Percentiles rank a stretch among this genome's conserved stretches.
These are phyloP conservation scores for Craterostigma plantagineum DNA, from an alignment of 257 asterid species.

Conservation along the genomic window DNA sequence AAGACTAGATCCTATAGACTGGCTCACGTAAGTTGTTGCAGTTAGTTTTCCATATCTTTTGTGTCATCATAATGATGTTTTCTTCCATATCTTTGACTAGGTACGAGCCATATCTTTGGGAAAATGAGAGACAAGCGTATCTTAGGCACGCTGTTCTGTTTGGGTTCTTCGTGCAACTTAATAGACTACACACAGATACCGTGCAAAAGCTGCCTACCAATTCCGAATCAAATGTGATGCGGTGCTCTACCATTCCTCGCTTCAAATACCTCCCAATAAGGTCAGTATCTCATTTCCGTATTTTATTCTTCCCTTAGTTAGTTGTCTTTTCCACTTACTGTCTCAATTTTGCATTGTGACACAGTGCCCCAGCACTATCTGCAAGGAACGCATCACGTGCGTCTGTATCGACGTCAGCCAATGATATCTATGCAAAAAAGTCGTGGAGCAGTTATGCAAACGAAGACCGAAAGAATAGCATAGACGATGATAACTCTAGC, in stretches of 20 bases:
- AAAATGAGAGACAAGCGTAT: slow-evolving; percentile 82
- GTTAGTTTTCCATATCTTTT: no score
- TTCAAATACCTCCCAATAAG: slow-evolving; percentile 98
- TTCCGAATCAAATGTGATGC: slow-evolving; percentile 88
- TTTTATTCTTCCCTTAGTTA: no score
- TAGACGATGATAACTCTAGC: slow-evolving; percentile 52
- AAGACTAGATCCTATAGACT: slow-evolving; percentile 80
- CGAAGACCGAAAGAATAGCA: slow-evolving; percentile 45
- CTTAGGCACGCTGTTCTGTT: slow-evolving; percentile 87
- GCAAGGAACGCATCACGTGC: slow-evolving; percentile 43
- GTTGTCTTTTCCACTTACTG: no score
- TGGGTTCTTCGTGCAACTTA: slow-evolving; percentile 95
- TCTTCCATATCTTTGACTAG: slow-evolving; percentile 14
- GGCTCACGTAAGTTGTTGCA: no score
- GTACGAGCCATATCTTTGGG: slow-evolving; percentile 93
- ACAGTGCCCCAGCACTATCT: slow-evolving; percentile 93
- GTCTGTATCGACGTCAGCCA: slow-evolving; percentile 42
- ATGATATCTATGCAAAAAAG: slow-evolving; percentile 66
- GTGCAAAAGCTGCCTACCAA: slow-evolving; percentile 67
- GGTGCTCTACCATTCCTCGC: slow-evolving; percentile 92
- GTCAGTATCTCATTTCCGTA: slow-evolving; percentile 17
- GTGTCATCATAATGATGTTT: neutral
- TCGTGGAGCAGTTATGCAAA: slow-evolving; percentile 57
- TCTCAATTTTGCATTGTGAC: no score
- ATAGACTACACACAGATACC: slow-evolving; percentile 54